Percentiles rank a stretch among this genome's conserved stretches.
Evolutionary conservation across 169 alveolate species (phyloP).

Genomic region (Plasmodium gaboni): DNA sequence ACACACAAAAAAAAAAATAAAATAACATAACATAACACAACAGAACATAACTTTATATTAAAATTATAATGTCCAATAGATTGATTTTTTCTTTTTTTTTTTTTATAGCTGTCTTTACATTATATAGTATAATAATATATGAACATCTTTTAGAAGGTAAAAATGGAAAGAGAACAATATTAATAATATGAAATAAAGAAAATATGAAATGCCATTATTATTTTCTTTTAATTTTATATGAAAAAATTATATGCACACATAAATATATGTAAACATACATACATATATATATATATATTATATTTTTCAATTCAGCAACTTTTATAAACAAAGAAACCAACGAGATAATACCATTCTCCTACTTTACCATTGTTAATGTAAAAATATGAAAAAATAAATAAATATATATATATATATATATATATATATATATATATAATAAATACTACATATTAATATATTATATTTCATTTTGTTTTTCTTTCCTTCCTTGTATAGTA

Average conservation of each 20-base stretch:
- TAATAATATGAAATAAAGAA: too few species aligned
- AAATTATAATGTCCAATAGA: neutral
- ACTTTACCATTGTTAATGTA: slow-evolving; percentile 33
- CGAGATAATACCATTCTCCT: slow-evolving; percentile 18
- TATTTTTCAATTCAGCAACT: slow-evolving; percentile 26
- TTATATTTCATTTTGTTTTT: neutral
- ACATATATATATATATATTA: slow-evolving; percentile 6
- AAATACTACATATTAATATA: too few species aligned
- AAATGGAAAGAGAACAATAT: neutral
- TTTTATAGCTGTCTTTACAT: slow-evolving; percentile 30
- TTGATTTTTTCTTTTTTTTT: slow-evolving; percentile 6
- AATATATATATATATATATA: neutral
- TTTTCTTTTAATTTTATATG: neutral
- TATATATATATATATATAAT: neutral
- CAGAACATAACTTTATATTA: neutral
- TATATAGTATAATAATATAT: slow-evolving; percentile 43
- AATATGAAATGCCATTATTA: too few species aligned
- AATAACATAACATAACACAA: neutral
- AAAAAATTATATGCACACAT: neutral
- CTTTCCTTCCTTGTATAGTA: slow-evolving; percentile 33
- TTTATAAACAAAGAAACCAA: slow-evolving; percentile 38
- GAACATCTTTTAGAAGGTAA: slow-evolving; percentile 54
- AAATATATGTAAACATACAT: neutral
- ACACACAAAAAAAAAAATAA: neutral
- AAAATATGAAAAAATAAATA: slow-evolving; percentile 15